Base-by-base conservation (phyloP, 202 grass and related monocot genomes). In the Elaeis oleifera region DNA sequence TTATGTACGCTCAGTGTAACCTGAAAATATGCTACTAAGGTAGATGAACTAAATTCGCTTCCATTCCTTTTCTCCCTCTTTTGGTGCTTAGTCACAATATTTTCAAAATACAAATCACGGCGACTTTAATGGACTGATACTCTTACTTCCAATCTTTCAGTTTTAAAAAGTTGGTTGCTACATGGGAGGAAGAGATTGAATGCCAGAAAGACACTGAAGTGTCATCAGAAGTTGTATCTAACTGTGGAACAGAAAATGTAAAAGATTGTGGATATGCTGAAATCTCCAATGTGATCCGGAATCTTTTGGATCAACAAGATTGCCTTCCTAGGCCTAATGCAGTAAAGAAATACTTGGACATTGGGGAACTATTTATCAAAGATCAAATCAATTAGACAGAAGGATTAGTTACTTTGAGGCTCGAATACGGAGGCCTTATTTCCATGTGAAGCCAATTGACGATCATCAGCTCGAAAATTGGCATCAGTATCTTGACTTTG, bases 401-500 rank as follows among this genome's bases (percentile, higher is more conserved):
- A 73, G 90, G 58, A 96, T 96, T 22, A 71, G 74, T 68, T 72
- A 52, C 79, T 96, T 80, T 58, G 91, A 96, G 81, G 64, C 62
- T 69, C 75, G 49, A 58, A 88, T 96, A 73, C 85, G 68, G 74
- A 88, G 84, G 50, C 73, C 51, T 53, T 85, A 88, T 76, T 96
- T 96, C 61, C 83, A 90, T 85, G 76, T 85, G 79, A 96, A 88
- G 67, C 81, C 79, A 68, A 78, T 96, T 59, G 87, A 90, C 79
- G 73, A 83, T 65, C 58, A 53, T 67, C 83, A 96, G 68, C 87
- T 90, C 71, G 74, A 83, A 71, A 96, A 83, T 78, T 96, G 91
- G 91, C 88, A 88, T 66, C 67, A 20, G 18, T 96, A 96, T 83
- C 84, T 96, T 75, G 81, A 90, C 56, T 96, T 83, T 85, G 87